Evolutionary conservation across 768 basidiomycete genomes (phyloP).

Genomic region (Rhodotorula diobovata): DNA sequence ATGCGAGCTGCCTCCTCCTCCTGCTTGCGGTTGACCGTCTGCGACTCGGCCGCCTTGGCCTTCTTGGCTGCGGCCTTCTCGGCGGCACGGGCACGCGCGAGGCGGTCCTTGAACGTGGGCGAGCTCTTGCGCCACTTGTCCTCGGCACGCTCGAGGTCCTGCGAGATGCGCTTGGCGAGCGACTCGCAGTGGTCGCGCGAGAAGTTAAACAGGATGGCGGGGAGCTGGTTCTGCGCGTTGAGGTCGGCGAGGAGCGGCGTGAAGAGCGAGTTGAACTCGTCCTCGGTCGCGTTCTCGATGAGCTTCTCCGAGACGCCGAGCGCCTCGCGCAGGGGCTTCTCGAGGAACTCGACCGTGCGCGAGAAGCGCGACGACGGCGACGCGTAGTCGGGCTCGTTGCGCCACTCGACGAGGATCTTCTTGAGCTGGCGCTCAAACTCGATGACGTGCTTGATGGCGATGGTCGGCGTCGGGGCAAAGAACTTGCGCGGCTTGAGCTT

Average conservation of each 20-base stretch:
- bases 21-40: slow-evolving; percentile 44
- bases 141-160: slow-evolving; percentile 53
- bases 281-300: slow-evolving; percentile 31
- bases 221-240: slow-evolving; percentile 56
- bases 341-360: slow-evolving; percentile 48
- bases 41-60: slow-evolving; percentile 45
- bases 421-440: slow-evolving; percentile 59
- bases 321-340: slow-evolving; percentile 22
- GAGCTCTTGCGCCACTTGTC: slow-evolving; percentile 56
- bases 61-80: slow-evolving; percentile 51
- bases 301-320: slow-evolving; percentile 30
- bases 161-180: slow-evolving; percentile 52
- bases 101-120: slow-evolving; percentile 56
- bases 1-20: slow-evolving; percentile 38
- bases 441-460: slow-evolving; percentile 62
- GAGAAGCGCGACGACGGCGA: slow-evolving; percentile 48
- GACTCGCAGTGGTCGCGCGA: slow-evolving; percentile 59
- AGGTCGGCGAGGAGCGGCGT: slow-evolving; percentile 59
- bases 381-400: slow-evolving; percentile 49
- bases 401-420: slow-evolving; percentile 49
- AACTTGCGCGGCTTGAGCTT: slow-evolving; percentile 53
- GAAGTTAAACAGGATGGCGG: slow-evolving; percentile 66
- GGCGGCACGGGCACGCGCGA: slow-evolving; percentile 53
- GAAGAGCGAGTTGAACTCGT: slow-evolving; percentile 50
- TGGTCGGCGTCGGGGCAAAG: slow-evolving; percentile 51